Evolutionary conservation across 257 asterid species (phyloP).

Genomic region (Solanum virginianum): DNA sequence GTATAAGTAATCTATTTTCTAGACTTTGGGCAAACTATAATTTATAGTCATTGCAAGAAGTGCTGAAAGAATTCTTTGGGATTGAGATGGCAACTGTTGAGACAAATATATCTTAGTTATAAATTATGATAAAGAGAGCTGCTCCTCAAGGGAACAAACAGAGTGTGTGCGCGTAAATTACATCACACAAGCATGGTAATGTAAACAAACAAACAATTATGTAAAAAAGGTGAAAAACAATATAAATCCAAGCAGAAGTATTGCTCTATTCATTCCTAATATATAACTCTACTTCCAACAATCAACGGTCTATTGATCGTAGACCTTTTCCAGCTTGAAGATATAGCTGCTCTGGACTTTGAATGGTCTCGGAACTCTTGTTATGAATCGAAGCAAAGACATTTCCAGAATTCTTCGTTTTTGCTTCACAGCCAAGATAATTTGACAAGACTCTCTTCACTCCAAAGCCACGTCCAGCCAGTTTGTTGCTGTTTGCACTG

Average conservation of each 20-base stretch:
- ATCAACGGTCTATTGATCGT: background rate
- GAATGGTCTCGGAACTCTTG: conserved; percentile 10
- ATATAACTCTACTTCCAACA: background rate
- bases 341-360: conserved; percentile 4
- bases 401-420: conserved; percentile 25
- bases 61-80: conserved; percentile 27
- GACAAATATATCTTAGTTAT: background rate
- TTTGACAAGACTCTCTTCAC: conserved; percentile 59
- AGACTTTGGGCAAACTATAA: too few relatives aligned
- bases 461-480: conserved; percentile 61
- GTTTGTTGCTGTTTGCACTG: conserved; percentile 24
- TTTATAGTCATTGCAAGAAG: conserved; percentile 2
- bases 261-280: background rate
- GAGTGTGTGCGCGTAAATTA: background rate
- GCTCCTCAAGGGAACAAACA: background rate
- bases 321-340: conserved; percentile 5
- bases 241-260: background rate
- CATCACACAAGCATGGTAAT: background rate
- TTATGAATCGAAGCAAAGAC: conserved; percentile 24
- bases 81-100: conserved; percentile 18
- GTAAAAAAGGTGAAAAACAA: background rate
- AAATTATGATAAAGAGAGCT: background rate
- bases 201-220: background rate
- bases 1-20: too few relatives aligned
- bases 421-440: conserved; percentile 56